Base-by-base conservation (phyloP, 1,284 basidiomycete genomes). In the Trichosporon ovoides region DNA sequence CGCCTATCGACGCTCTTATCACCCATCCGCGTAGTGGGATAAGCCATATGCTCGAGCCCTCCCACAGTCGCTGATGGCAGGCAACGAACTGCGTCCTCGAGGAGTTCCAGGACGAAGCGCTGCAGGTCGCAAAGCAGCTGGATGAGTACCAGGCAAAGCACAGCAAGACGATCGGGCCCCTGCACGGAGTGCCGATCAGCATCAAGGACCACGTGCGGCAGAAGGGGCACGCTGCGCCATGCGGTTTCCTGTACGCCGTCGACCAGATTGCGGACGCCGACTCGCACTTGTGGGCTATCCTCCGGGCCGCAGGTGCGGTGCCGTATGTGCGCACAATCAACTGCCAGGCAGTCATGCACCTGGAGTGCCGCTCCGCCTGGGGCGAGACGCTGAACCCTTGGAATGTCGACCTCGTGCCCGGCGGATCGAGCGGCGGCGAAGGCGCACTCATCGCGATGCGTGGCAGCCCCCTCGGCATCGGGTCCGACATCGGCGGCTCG, bases 261-360 rank as follows among this genome's bases (percentile, higher is more conserved):
- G 61, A 52, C 52, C 34, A 37, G 56, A 46, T 54, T 14, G 40
- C 57, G 51, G 61, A 33, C 11, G 24, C 46, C 14, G 62, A 62
- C 49, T 61, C 68, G 13, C 53, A 58, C 22, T 48, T 69, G 16
- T 61, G 62, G 18, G 66, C 61, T 2, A 58, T 67, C 14, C 38
- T 61, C 19, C 34, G 38, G 0, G 94, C 97, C 0, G 95, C 94
- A 2, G 96, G 96, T 14, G 88, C 81, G 10, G 87, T 86, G 4
- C 88, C 88, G 35, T 83, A 83, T 7, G 82, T 81, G 62, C 89
- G 81, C n/a, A 98, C 85, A 55, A 91, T 87, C 11, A 74, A 72
- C 73, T 96, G 54, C 38, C 60, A 61, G 38, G 46, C 52, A 10
- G 50, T 64, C 43, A 66, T 67, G 62, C 62, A 61, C 53, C 57